These are phyloP conservation scores for Leccinum incarnatum DNA, from an alignment of 768 basidiomycete species.

Conservation along the genomic window DNA sequence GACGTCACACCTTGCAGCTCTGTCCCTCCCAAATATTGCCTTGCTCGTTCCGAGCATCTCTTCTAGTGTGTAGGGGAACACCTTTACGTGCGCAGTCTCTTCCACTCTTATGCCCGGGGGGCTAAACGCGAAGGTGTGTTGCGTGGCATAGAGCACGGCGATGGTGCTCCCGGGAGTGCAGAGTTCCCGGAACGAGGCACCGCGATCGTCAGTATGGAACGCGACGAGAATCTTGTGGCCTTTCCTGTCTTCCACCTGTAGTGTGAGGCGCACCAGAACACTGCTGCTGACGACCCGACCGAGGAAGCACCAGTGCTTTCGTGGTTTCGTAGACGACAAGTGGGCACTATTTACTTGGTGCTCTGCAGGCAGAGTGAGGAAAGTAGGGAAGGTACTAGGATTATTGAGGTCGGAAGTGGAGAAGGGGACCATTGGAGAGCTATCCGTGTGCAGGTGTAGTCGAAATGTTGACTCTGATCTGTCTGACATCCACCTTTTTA, in stretches of 20 bases:
- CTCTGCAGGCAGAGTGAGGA: conserved; percentile 24
- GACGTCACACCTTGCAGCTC: conserved; percentile 19
- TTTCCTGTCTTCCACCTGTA: conserved; percentile 30
- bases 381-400: conserved; percentile 22
- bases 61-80: conserved; percentile 28
- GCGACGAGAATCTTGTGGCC: conserved; percentile 26
- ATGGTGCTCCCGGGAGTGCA: conserved; percentile 30
- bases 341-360: conserved; percentile 15
- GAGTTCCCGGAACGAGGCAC: conserved; percentile 17
- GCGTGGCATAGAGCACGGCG: conserved; percentile 31
- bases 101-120: conserved; percentile 29
- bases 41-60: conserved; percentile 26
- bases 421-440: conserved; percentile 18
- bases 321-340: conserved; percentile 25
- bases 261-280: conserved; percentile 27
- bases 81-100: conserved; percentile 21
- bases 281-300: conserved; percentile 24
- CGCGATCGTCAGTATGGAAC: conserved; percentile 33
- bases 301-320: conserved; percentile 32
- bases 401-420: conserved; percentile 29
- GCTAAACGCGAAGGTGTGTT: conserved; percentile 30
- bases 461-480: neutral
- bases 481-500: conserved; percentile 11
- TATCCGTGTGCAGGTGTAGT: neutral
- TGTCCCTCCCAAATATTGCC: conserved; percentile 19